Base-by-base conservation (phyloP, 495 filamentous ascomycete genomes). In the Pyrenula massariospora region DNA sequence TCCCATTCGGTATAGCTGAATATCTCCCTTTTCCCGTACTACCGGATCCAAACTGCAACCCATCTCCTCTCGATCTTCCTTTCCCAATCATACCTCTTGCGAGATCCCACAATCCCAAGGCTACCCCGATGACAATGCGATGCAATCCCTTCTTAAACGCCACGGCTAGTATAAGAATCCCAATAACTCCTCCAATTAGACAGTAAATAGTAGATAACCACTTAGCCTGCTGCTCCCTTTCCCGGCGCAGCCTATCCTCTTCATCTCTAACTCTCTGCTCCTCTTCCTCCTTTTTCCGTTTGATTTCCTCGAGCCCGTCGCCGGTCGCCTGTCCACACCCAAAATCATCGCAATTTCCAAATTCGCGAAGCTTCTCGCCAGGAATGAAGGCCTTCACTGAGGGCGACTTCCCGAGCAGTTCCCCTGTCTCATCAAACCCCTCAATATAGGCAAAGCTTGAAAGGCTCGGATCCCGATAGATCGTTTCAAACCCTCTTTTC, bases 401-500 rank as follows among this genome's bases (percentile, higher is more conserved):
- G 52, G 60, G 63, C 2, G 73, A 73, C 52, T 58, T 61, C 48
- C 67, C 70, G 2, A 76, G 60, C 1, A 70, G 63, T 12, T 59
- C 57, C 22, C 73, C 73, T n/a, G 68, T 51, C 1, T 12, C 55
- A 52, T 68, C 66, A 23, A 76, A 53, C 0, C 69, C 73, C 42
- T 73, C 69, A 1, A 65, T 70, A 24, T 70, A 68, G 1, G 65
- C 63, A 67, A 68, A 73, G 3, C 57, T 63, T 24, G 66, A 71
- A 60, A 69, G 73, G 20, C 56, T 63, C 42, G 62, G 19, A 22
- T 63, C 63, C 10, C 62, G 66, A 50, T 70, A 71, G 19, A 60
- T 60, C 0, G 73, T 76, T 58, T 76, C 73, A 48, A 76, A 76
- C 0, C 73, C 73, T 1, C 58, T 64, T 55, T 72, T 76, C 24